These are phyloP conservation scores for Fusarium lyarnte DNA, from an alignment of 2,329 filamentous ascomycete genomes.

Conservation along the genomic window DNA sequence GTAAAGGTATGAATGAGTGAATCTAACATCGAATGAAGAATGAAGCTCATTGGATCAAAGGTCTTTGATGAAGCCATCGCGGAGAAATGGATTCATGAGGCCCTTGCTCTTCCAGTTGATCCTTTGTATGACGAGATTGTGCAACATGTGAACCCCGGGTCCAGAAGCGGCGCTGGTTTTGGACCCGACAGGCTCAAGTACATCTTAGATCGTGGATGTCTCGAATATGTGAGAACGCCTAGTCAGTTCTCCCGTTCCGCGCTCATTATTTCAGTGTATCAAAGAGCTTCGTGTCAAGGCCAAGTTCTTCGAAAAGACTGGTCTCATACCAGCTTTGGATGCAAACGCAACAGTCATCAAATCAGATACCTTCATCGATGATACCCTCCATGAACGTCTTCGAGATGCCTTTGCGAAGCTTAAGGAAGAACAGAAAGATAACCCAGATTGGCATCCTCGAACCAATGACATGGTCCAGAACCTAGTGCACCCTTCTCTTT, in stretches of 20 bases:
- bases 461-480: constrained; percentile 6
- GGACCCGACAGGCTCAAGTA: background rate
- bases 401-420: constrained; percentile 29
- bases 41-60: background rate
- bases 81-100: constrained; percentile 24
- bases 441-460: constrained; percentile 30
- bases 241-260: background rate
- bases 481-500: constrained; percentile 30
- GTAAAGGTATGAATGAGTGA: constrained; percentile 9
- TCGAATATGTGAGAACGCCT: constrained; percentile 21
- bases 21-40: accelerated
- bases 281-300: constrained; percentile 60
- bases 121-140: constrained; percentile 18
- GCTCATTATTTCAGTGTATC: constrained; percentile 22
- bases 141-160: accelerated
- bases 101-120: constrained; percentile 11
- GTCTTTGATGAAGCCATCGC: constrained; percentile 11
- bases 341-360: constrained; percentile 33
- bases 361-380: constrained; percentile 31
- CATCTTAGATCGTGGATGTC: constrained; percentile 22
- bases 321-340: constrained; percentile 48
- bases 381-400: constrained; percentile 11
- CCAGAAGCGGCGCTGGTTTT: background rate
- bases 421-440: constrained; percentile 18
- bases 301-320: constrained; percentile 48